Conservation (phyloP, 192 early-diverging fungal species). For the Geranomyces michiganensis region DNA sequence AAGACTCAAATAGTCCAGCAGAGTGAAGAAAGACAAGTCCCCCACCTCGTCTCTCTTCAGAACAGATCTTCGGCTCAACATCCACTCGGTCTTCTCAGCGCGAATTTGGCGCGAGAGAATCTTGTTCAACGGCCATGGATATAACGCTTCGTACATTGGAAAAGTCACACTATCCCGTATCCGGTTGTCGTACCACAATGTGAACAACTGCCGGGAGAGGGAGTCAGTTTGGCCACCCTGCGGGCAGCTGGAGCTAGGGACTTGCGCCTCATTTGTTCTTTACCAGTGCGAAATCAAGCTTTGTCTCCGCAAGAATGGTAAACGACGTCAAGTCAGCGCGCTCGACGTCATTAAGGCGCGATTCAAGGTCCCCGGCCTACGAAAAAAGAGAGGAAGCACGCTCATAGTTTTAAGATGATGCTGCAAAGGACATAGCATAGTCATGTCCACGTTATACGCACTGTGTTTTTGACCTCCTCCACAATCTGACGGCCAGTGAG, state of each 20-base stretch:
- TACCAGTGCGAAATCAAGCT: conserved; percentile 62
- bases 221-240: too few species aligned
- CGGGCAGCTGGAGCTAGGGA: background rate
- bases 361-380: conserved; percentile 46
- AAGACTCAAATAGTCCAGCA: background rate
- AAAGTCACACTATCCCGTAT: conserved; percentile 31
- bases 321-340: conserved; percentile 50
- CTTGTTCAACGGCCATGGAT: conserved; percentile 40
- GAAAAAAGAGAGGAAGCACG: background rate
- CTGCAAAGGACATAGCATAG: too few species aligned
- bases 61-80: conserved; percentile 32
- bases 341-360: conserved; percentile 40
- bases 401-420: too few species aligned
- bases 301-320: conserved; percentile 51
- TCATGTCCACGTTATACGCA: too few species aligned
- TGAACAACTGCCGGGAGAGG: conserved; percentile 25
- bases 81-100: conserved; percentile 34
- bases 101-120: conserved; percentile 29
- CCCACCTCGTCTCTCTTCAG: conserved; percentile 39
- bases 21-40: background rate
- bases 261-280: background rate
- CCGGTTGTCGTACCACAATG: conserved; percentile 37
- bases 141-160: conserved; percentile 32
- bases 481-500: conserved; percentile 52
- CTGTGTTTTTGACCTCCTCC: conserved; percentile 51